Percentiles rank a stretch among this genome's conserved stretches.
These are phyloP conservation scores for Ramichloridium luteum DNA, from an alignment of 2,329 filamentous ascomycete genomes.

Conservation along the genomic window DNA sequence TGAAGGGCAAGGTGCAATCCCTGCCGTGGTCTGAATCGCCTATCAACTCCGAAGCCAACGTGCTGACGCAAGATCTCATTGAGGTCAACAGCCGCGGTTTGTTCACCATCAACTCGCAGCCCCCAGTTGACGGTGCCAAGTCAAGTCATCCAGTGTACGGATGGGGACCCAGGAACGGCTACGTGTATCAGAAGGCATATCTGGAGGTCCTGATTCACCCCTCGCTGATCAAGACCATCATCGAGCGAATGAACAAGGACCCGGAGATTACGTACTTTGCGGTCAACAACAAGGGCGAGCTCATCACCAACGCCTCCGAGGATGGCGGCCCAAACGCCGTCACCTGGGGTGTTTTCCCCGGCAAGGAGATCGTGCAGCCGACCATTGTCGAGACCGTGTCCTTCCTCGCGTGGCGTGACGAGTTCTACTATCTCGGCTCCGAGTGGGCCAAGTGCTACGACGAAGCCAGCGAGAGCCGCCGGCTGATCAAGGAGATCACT, in stretches of 20 bases:
- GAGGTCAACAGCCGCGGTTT: slow-evolving; percentile 75
- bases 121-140: slow-evolving; percentile 80
- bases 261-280: slow-evolving; percentile 87
- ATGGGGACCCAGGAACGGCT: slow-evolving; percentile 90
- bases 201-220: slow-evolving; percentile 82
- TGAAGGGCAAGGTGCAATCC: slow-evolving; percentile 66
- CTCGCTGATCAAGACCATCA: slow-evolving; percentile 62
- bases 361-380: slow-evolving; percentile 98
- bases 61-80: slow-evolving; percentile 65
- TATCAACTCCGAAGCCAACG: slow-evolving; percentile 69
- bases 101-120: slow-evolving; percentile 94
- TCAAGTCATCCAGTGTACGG: slow-evolving; percentile 79
- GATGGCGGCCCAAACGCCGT: slow-evolving; percentile 86
- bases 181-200: slow-evolving; percentile 97
- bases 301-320: slow-evolving; percentile 71
- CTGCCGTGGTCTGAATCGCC: slow-evolving; percentile 90
- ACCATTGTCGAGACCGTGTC: slow-evolving; percentile 98
- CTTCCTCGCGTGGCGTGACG: slow-evolving; percentile 97
- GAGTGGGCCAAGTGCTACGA: slow-evolving; percentile 94
- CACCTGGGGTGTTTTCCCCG: slow-evolving; percentile 97
- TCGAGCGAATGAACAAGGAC: slow-evolving; percentile 63
- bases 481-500: slow-evolving; percentile 72
- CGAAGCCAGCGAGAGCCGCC: slow-evolving; percentile 59
- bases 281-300: slow-evolving; percentile 68
- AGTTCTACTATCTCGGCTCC: slow-evolving; percentile 81